These are phyloP conservation scores for Chamaecyparis obtusa DNA, from an alignment of 75 land plant genomes.

Conservation along the genomic window DNA sequence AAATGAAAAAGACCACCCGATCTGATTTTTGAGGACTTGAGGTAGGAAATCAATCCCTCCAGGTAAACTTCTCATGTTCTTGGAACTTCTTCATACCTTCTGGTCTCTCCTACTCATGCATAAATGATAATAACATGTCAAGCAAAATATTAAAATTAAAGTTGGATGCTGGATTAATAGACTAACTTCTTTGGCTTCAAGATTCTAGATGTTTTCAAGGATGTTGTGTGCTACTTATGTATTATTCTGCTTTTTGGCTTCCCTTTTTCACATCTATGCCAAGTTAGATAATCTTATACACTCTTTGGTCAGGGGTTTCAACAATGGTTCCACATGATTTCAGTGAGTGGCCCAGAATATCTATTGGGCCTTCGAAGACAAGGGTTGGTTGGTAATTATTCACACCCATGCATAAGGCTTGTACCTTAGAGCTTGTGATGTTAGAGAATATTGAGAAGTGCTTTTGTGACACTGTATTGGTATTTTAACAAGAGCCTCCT, in stretches of 20 bases:
- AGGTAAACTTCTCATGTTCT: background rate
- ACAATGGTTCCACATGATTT: background rate
- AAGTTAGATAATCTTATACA: no score
- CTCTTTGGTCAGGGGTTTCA: no score
- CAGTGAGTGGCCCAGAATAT: background rate
- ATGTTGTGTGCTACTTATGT: background rate
- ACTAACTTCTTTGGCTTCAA: background rate
- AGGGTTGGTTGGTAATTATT: background rate
- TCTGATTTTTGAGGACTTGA: background rate
- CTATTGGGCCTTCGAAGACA: background rate
- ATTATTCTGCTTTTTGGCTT: background rate
- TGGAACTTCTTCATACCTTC: background rate
- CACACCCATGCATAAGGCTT: background rate
- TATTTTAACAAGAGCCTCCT: background rate
- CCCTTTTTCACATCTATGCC: background rate
- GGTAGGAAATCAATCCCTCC: background rate
- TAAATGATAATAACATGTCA: background rate
- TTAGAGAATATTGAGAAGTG: background rate
- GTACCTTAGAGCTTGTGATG: background rate
- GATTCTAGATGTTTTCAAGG: background rate
- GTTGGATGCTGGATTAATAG: background rate
- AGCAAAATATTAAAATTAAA: background rate
- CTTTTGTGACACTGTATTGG: background rate
- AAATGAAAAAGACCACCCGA: background rate
- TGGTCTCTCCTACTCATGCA: background rate